A percentile compares a stretch with the other conserved stretches of the same genome.
These are phyloP conservation scores for Pestalotiopsis sp. DNA, from an alignment of 2,329 filamentous ascomycete genomes.

Conservation along the genomic window DNA sequence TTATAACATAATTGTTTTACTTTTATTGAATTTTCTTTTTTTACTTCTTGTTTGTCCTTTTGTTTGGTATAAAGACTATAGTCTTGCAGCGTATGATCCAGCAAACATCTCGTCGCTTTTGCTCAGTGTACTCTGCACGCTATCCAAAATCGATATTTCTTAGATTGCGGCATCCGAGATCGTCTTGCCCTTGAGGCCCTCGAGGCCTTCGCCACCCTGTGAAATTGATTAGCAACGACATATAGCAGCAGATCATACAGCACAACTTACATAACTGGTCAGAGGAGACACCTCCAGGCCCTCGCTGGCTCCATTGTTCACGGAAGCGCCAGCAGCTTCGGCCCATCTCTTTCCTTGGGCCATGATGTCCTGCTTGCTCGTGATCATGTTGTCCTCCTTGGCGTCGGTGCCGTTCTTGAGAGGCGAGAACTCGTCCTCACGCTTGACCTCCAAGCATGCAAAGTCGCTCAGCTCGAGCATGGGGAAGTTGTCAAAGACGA, in stretches of 20 bases:
- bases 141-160: neutral
- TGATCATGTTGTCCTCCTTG: conserved; percentile 86
- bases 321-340: conserved; percentile 74
- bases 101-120: neutral
- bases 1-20: neutral
- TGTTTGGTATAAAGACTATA: neutral
- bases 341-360: conserved; percentile 87
- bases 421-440: conserved; percentile 97
- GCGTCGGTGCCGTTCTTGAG: conserved; percentile 73
- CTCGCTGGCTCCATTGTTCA: conserved; percentile 56
- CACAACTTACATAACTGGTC: conserved; percentile 83
- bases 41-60: neutral
- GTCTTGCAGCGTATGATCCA: neutral
- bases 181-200: conserved; percentile 53
- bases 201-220: conserved; percentile 66
- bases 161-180: conserved; percentile 29
- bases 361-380: conserved; percentile 89
- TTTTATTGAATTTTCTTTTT: neutral
- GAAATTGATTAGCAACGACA: conserved; percentile 21
- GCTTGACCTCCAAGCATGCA: conserved; percentile 92
- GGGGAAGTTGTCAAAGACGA: conserved; percentile 98
- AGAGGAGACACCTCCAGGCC: conserved; percentile 92
- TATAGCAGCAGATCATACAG: conserved; percentile 3
- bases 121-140: neutral
- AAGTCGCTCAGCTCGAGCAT: conserved; percentile 85